Base-by-base conservation (phyloP, 495 filamentous ascomycete genomes). In the Trichoderma parareesei region DNA sequence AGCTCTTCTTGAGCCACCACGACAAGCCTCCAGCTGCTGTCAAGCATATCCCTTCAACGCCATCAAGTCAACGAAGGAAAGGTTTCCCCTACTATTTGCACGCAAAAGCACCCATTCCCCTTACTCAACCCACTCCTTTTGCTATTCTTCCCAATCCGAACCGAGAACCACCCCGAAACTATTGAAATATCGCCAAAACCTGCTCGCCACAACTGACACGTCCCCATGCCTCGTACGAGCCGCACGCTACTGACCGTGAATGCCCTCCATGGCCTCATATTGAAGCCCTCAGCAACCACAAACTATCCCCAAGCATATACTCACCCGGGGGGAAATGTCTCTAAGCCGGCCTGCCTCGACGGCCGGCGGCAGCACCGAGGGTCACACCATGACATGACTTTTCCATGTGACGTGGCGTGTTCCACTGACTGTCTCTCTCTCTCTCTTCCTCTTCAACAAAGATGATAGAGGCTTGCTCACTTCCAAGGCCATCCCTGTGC, bases 321-420 rank as follows among this genome's bases (percentile, higher is more conserved):
- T 57, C 53, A 57, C 46, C 46, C 46, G 46, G 18, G 9, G 46
- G 46, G 4, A 18, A 27, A 37, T 35, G 27, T 13, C 53, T 57
- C 49, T 8, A 2, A 41, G 40, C 40, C 11, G 40, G 6, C 6
- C 53, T 37, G 53, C 53, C 27, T 57, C 27, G 37, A 37, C 53
- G 11, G 27, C 27, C 53, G 33, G 27, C 33, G 53, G 20, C 27
- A 57, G 53, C 27, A 20, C 53, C 20, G 33, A 57, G 37, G 27
- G 53, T 57, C 53, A 35, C 27, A 37, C 53, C 27, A 57, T 37
- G 33, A 37, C 53, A 57, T 57, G 53, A 57, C 14, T 10, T 57
- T 48, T 57, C 53, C 53, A 57, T 57, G 53, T 57, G 53, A 57
- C 20, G 53, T 57, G 53, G 53, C 53, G 53, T 57, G 53, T 16